Percentiles rank a stretch among this genome's conserved stretches.
phyloP scores from a whole-genome alignment of 345 rosid genomes.

The Eucalyptus fibrosa region DNA sequence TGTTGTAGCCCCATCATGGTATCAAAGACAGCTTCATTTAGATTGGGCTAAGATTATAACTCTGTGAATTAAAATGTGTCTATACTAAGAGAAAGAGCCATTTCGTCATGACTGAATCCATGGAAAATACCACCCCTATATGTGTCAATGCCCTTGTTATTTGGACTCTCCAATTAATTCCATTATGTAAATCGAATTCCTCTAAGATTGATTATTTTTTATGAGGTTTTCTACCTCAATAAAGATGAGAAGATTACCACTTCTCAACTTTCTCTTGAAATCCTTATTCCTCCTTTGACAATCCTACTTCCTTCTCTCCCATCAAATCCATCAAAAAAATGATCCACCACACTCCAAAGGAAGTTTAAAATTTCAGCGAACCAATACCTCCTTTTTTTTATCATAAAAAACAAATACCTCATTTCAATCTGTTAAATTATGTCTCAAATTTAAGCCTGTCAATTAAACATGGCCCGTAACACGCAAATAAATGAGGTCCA shows the following conservation, averaged over 20 bases:
- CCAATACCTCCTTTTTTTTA: background rate
- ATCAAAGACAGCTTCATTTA: too few species aligned
- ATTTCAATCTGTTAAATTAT: too few species aligned
- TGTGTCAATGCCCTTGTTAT: too few species aligned
- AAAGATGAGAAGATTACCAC: background rate
- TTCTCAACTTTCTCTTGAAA: background rate
- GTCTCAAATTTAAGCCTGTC: too few species aligned
- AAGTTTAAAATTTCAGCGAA: too few species aligned
- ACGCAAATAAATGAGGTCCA: too few species aligned
- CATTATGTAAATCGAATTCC: background rate
- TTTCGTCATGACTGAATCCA: too few species aligned
- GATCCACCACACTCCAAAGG: background rate
- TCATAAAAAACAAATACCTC: too few species aligned
- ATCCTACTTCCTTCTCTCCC: background rate
- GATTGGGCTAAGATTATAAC: background rate
- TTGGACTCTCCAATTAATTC: background rate
- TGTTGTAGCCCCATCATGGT: background rate
- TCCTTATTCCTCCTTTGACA: background rate
- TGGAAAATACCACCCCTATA: too few species aligned
- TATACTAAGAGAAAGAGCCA: too few species aligned
- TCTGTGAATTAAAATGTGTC: background rate
- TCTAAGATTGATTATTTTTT: background rate
- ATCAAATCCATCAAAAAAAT: background rate
- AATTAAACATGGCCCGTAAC: too few species aligned
- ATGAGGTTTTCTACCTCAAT: background rate